Base-by-base conservation (phyloP, 2,329 filamentous ascomycete genomes). In the Beauveria sp. region DNA sequence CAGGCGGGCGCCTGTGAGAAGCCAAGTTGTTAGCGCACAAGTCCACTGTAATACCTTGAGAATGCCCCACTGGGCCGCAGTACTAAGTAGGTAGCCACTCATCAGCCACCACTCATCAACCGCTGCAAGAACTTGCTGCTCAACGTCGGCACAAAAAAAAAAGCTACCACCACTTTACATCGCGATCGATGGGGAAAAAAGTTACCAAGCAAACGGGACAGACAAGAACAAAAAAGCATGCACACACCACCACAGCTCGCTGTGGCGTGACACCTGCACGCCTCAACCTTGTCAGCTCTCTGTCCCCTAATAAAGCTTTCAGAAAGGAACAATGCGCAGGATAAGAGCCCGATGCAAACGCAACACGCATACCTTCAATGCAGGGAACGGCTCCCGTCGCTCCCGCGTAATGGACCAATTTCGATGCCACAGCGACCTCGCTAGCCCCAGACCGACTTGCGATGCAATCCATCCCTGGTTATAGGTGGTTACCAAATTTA, bases 231-330 rank as follows among this genome's bases (percentile, higher is more conserved):
- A 42, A 26, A 26, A 43, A 26, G 16, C 8, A 12, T 26, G 52
- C 52, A 43, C 52, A 54, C 51, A 54, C 51, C 38, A 54, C 38
- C 22, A 20, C 22, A 9, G 9, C 52, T 5, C n/a, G 6, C 9
- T 54, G 51, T 54, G 52, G 52, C 52, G 52, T 54, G 52, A 54
- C 38, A 26, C 16, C 22, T 52, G n/a, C 51, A 53, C 50, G 22
- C 51, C 38, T 24, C 52, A 26, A 26, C 14, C 14, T 54, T 18
- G n/a, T 43, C 52, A 54, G 52, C 52, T 42, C 38, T 6, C 26
- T 24, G 18, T 43, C 42, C 18, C 42, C n/a, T 10, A 43, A 20
- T 22, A 9, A 51, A 51, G 28, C 49, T 51, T 51, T 34, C 26
- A 14, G 16, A 24, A 26, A 26, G 45, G 22, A 47, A 26, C 45